Evolutionary conservation across 2,329 filamentous ascomycete species (phyloP).

Genomic region (Elsinoe fawcettii): DNA sequence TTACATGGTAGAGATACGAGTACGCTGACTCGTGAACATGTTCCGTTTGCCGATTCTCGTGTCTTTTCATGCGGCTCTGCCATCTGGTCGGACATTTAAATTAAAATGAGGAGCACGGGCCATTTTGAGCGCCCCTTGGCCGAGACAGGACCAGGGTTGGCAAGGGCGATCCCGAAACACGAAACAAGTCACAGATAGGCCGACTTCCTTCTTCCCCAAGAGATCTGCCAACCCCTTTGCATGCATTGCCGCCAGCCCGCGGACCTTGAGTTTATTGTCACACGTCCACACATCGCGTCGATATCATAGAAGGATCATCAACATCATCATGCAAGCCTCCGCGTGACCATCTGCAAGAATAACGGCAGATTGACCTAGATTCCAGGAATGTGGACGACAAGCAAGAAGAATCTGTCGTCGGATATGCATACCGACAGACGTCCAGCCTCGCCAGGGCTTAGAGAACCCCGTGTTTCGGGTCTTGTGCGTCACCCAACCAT

Average conservation of each 20-base stretch:
- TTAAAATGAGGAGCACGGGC: background rate
- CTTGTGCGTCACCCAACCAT: constrained; percentile 11
- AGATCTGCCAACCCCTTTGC: background rate
- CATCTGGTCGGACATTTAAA: background rate
- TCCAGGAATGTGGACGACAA: background rate
- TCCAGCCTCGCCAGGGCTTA: background rate
- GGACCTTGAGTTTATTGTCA: background rate
- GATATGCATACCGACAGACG: background rate
- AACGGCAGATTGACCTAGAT: constrained; percentile 6
- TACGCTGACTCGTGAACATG: background rate
- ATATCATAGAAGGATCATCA: background rate
- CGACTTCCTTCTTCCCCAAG: background rate
- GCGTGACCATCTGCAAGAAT: background rate
- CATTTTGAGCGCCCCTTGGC: background rate
- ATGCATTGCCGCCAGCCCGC: background rate
- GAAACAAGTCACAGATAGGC: no score
- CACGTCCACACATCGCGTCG: background rate
- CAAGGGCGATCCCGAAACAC: background rate
- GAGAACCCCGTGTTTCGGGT: constrained; percentile 8
- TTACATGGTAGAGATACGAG: background rate
- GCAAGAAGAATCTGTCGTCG: background rate
- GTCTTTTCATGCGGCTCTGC: background rate
- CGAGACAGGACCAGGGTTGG: background rate
- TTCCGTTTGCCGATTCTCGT: background rate
- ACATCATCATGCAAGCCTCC: background rate